Evolutionary conservation across 2,329 filamentous ascomycete genomes (phyloP).

Genomic region (Cladosporium sp.): DNA sequence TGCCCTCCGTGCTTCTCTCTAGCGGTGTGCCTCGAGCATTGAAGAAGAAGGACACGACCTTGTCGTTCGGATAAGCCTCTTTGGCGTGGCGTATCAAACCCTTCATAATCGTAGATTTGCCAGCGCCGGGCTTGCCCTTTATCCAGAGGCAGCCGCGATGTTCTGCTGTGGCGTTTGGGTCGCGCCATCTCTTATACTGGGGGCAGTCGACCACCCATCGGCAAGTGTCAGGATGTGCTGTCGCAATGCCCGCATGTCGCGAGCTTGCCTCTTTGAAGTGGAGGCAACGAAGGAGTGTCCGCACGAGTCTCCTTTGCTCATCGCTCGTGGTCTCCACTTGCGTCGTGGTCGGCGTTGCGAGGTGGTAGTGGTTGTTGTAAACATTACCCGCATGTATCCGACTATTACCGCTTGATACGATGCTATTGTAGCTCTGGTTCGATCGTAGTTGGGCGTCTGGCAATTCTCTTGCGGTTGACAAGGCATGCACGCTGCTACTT

Average conservation of each 20-base stretch:
- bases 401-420: neutral
- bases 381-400: neutral
- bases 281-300: neutral
- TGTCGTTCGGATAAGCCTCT: neutral
- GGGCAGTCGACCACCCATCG: neutral
- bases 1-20: conserved; percentile 1
- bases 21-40: neutral
- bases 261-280: neutral
- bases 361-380: neutral
- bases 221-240: neutral
- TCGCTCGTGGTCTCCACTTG: neutral
- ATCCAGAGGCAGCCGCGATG: conserved; percentile 12
- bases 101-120: conserved; percentile 13
- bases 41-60: conserved; percentile 9
- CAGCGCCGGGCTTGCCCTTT: conserved; percentile 16
- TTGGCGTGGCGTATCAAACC: neutral
- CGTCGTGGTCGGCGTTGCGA: neutral
- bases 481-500: neutral
- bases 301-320: neutral
- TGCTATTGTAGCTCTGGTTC: neutral
- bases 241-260: neutral
- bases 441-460: neutral
- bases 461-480: neutral
- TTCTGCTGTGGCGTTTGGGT: neutral
- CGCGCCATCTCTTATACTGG: neutral